Conservation (phyloP, 1,284 basidiomycete species). For the Cryptococcus hybrid region DNA sequence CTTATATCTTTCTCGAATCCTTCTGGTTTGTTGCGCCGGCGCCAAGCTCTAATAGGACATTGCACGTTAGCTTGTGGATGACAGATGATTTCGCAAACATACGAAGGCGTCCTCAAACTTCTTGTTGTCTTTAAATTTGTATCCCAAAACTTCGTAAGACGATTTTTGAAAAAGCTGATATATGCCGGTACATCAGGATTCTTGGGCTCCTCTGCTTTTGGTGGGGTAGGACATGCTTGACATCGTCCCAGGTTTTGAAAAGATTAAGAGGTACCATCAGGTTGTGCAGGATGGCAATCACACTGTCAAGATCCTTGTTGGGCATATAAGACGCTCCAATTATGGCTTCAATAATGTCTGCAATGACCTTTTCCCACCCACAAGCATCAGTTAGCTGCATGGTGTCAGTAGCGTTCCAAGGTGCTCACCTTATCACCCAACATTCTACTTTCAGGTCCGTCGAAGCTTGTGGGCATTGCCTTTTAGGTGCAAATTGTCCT, state of each 20-base stretch:
- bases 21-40: constrained; percentile 1
- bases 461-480: background rate
- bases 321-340: constrained; percentile 35
- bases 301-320: constrained; percentile 22
- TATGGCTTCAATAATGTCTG: constrained; percentile 41
- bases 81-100: too few species aligned
- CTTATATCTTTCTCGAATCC: constrained; percentile 18
- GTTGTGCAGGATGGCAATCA: constrained; percentile 20
- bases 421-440: constrained; percentile 39
- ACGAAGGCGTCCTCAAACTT: constrained; percentile 17
- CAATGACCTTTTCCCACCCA: constrained; percentile 29
- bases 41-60: background rate
- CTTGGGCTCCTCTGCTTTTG: background rate
- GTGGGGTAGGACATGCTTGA: constrained; percentile 5
- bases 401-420: background rate
- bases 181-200: constrained; percentile 1
- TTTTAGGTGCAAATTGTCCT: background rate
- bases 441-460: constrained; percentile 2
- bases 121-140: constrained; percentile 22
- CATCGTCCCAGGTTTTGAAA: constrained; percentile 18
- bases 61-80: background rate
- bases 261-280: constrained; percentile 18
- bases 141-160: constrained; percentile 21
- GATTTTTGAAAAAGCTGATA: constrained; percentile 9
- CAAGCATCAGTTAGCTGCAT: background rate